Evolutionary conservation across 78 protist species (phyloP), one percentile per base, ranked within the genome.

Genomic region (Monosiga brevicollis): DNA sequence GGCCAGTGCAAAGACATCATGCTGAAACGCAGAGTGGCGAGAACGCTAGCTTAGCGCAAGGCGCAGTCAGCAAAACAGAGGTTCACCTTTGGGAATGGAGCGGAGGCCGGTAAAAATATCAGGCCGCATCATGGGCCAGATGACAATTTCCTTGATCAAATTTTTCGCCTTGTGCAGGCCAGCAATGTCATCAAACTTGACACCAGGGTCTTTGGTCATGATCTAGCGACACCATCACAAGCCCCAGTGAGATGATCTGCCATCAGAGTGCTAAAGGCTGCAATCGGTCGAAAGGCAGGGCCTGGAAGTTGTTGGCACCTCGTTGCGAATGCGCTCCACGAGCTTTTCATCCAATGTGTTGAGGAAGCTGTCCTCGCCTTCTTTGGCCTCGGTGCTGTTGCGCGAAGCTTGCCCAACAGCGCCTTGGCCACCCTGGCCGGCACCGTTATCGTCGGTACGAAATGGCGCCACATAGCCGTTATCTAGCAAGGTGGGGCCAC

Each of bases 21-120:
- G n/a, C n/a, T n/a, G n/a, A n/a, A n/a, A n/a, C n/a, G n/a, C n/a
- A n/a, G n/a, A n/a, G n/a, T n/a, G n/a, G n/a, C n/a, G n/a, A n/a
- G n/a, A n/a, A n/a, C n/a, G n/a, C n/a, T n/a, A n/a, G n/a, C n/a
- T n/a, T n/a, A n/a, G n/a, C n/a, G n/a, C n/a, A n/a, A n/a, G n/a
- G n/a, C n/a, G n/a, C n/a, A n/a, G n/a, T n/a, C n/a, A n/a, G 25
- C 95, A 94, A 73, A 92, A 92, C 38, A 92, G 92, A 74, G 92
- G 78, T 1, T 90, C 72, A 32, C 95, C 95, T 39, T 74, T 36
- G 1, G 95, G 91, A n/a, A 93, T 93, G 37, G 22, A 37, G 15
- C 94, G 88, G 1, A 89, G 75, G 15, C 95, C 95, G n/a, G 34
- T 29, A 74, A 92, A 92, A 39, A 92, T 2, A 42, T 92, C 91